These are phyloP conservation scores for Mayamaea pseudoterrestris DNA, from an alignment of 108 stramenopile genomes.

Conservation along the genomic window DNA sequence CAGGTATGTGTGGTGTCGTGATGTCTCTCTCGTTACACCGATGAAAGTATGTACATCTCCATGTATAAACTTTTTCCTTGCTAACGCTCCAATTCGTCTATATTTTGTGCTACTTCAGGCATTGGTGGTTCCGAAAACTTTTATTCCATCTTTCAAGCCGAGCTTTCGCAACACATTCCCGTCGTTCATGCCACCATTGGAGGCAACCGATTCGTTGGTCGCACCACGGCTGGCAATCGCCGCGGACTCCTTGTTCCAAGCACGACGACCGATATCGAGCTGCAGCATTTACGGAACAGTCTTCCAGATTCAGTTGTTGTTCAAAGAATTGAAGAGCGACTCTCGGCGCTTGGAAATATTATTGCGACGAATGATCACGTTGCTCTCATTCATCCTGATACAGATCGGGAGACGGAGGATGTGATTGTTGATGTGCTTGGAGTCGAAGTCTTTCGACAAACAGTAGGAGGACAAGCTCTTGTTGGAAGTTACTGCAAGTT, in stretches of 20 bases:
- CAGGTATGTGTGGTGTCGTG: slow-evolving; percentile 22
- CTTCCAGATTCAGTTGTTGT: slow-evolving; percentile 93
- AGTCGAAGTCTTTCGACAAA: slow-evolving; percentile 99
- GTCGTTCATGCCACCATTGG: slow-evolving; percentile 95
- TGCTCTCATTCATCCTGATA: slow-evolving; percentile 97
- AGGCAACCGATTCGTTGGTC: slow-evolving; percentile 93
- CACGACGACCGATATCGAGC: slow-evolving; percentile 93
- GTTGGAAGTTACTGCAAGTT: slow-evolving; percentile 98
- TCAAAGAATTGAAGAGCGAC: slow-evolving; percentile 94
- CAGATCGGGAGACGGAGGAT: slow-evolving; percentile 99
- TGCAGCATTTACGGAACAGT: slow-evolving; percentile 94
- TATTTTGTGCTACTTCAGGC: slow-evolving; percentile 19
- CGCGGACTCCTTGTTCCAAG: slow-evolving; percentile 95
- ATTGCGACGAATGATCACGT: slow-evolving; percentile 99
- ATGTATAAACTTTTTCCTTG: not conserved
- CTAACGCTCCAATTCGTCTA: not conserved
- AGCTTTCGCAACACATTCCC: slow-evolving; percentile 93
- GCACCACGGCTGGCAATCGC: slow-evolving; percentile 94
- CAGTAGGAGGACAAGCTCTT: slow-evolving; percentile 96
- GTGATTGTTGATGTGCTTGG: slow-evolving; percentile 97
- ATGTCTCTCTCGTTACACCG: too few species aligned
- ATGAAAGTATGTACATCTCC: too few species aligned
- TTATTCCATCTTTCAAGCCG: slow-evolving; percentile 88
- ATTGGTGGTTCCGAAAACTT: slow-evolving; percentile 96
- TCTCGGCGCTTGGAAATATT: slow-evolving; percentile 97